Evolutionary conservation across 257 asterid species (phyloP).

Genomic region (Lycium barbarum): DNA sequence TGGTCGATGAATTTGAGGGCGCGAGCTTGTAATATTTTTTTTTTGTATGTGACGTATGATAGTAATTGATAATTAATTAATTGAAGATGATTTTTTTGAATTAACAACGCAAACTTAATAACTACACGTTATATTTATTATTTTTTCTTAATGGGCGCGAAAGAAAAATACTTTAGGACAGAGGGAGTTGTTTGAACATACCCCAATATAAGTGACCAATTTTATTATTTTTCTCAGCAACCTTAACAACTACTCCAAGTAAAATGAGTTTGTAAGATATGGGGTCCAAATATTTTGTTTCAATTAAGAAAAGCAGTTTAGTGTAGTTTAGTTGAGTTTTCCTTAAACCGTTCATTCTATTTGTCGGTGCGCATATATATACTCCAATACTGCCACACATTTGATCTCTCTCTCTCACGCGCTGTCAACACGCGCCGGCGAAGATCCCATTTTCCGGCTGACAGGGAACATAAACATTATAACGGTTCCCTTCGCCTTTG

Average conservation of each 20-base stretch:
- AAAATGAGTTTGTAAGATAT: background rate
- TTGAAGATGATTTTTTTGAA: no score
- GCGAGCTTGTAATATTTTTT: no score
- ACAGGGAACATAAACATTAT: background rate
- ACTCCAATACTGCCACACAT: background rate
- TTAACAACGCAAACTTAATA: no score
- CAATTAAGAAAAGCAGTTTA: background rate
- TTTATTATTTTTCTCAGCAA: no score
- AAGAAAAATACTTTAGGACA: no score
- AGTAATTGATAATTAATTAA: no score
- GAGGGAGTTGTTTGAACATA: no score
- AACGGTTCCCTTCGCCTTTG: conserved; percentile 3
- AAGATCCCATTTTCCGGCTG: conserved; percentile 4
- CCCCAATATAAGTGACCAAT: no score
- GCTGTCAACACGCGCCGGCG: conserved; percentile 27
- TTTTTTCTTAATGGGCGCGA: no score
- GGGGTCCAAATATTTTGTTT: background rate
- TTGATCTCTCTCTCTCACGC: background rate
- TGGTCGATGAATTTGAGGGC: background rate
- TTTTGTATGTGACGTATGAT: no score
- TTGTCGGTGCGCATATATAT: background rate
- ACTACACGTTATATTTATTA: no score
- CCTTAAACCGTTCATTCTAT: background rate
- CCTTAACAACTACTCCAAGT: no score
- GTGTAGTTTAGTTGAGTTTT: background rate